Percentiles rank a stretch among this genome's conserved stretches.
Conservation (phyloP, 768 basidiomycete species). For the Kwoniella sp. region DNA sequence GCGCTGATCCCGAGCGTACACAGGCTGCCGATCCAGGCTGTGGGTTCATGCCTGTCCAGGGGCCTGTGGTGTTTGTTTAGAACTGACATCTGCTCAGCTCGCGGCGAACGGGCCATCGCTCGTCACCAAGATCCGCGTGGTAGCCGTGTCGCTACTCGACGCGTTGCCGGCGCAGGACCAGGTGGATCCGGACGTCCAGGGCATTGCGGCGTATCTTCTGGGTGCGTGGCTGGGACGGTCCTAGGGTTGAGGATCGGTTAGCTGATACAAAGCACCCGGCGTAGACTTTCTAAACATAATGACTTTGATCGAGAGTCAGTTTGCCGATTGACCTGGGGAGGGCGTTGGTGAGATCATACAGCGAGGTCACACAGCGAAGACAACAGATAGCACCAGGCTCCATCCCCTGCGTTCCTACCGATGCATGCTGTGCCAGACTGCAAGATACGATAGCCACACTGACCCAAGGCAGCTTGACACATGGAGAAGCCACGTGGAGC, state of each 20-base stretch:
- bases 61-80: too few relatives aligned
- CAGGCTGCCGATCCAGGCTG: constrained; percentile 27
- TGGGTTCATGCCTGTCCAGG: constrained; percentile 6
- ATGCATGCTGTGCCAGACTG: too few relatives aligned
- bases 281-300: constrained; percentile 34
- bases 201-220: constrained; percentile 29
- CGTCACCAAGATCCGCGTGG: constrained; percentile 29
- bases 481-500: too few relatives aligned
- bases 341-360: not conserved
- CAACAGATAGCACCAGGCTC: too few relatives aligned
- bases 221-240: constrained; percentile 7
- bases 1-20: not conserved
- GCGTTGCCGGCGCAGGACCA: constrained; percentile 25
- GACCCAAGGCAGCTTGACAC: too few relatives aligned
- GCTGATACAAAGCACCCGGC: not conserved
- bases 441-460: too few relatives aligned
- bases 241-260: not conserved
- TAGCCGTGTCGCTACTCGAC: constrained; percentile 33
- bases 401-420: too few relatives aligned
- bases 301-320: constrained; percentile 33
- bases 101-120: constrained; percentile 33
- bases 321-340: constrained; percentile 26
- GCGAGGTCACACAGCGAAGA: too few relatives aligned
- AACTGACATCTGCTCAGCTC: constrained; percentile 18
- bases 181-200: constrained; percentile 24